Base-by-base conservation (phyloP, 305 asterid species). In the Nicotiana rustica region DNA sequence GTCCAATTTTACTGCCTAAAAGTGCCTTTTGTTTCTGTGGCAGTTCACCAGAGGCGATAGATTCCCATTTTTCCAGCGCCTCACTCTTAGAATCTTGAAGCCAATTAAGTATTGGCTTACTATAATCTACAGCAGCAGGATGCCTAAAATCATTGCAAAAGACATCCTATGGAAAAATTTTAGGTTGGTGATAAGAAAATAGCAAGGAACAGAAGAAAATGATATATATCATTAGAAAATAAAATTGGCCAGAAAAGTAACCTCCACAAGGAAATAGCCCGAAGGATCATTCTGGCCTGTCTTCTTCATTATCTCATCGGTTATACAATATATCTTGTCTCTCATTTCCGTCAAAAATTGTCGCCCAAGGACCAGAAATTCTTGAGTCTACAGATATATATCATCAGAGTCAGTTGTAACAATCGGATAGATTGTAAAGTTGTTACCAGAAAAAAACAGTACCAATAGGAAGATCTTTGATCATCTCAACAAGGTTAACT, bases 191-290 rank as follows among this genome's bases (percentile, higher is more conserved):
- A 70, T 86, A 21, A 83, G 75, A 61, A 62, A 38, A 81, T 13
- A 61, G 67, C 1, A 68, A 79, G 70, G 38, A 56, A 68, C 29
- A 81, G 15, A 84, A 52, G 57, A 47, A 17, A 76, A 19, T 21
- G 56, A 56, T 79, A 80, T 75, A 38, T 65, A 59, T 77, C 44
- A 85, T 77, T 31, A 76, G 68, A 17, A 77, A 76, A 56, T 18
- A 70, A 75, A 75, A 10, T 33, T 19, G 62, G 57, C 31, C 41
- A 47, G 25, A 67, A 33, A 79, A 82, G 55, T 83, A 91, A 95
- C 98, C 89, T 96, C 99, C 67, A 96, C 90, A 82, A 92, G 90
- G 88, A 96, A 94, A 87, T 92, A 96, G 83, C 99, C 99, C 7
- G 98, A 94, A 69, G 97, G 91, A 86, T 92, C 91, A 67, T 83